Evolutionary conservation across 768 basidiomycete species (phyloP), one percentile per base, ranked within the genome.

Genomic region (Mycena pura): DNA sequence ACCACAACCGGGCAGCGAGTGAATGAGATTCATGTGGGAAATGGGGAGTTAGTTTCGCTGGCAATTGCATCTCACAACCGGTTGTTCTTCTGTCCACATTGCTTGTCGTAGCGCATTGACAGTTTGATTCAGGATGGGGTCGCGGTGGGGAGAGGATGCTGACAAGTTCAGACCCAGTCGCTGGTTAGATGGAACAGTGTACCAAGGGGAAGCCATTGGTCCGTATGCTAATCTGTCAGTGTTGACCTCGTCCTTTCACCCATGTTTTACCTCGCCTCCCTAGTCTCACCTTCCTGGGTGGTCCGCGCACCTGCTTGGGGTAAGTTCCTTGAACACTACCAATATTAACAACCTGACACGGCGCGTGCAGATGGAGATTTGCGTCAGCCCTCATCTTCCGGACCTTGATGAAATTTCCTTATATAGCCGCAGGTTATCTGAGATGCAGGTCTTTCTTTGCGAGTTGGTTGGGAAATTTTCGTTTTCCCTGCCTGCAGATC

Each of bases 211-310:
- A n/a, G n/a, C n/a, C n/a, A n/a, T n/a, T n/a, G 46, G 46, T 17
- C 46, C 46, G n/a, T 48, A 48, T 48, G 46, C 29, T 31, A 28
- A 48, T 48, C 29, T 48, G 46, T 48, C n/a, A n/a, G n/a, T n/a
- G n/a, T 4, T 21, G 17, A 41, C 24, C 40, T 21, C 24, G 19
- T 21, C 40, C n/a, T n/a, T n/a, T n/a, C 19, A 21, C 13, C 7
- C 19, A 21, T n/a, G 19, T 41, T 22, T 41, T 22, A 41, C 24
- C 19, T 41, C 24, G 9, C 40, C n/a, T n/a, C 24, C 40, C 19
- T 22, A 41, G 40, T n/a, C 24, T 48, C n/a, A 31, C 46, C 29
- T 48, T 48, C n/a, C 46, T 48, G n/a, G 46, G 46, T 19, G 46
- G 46, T 48, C 46, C 46, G n/a, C 27, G 46, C n/a, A n/a, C n/a